Base-by-base conservation (phyloP, 164 flowering plant species). In the Sedum album region DNA sequence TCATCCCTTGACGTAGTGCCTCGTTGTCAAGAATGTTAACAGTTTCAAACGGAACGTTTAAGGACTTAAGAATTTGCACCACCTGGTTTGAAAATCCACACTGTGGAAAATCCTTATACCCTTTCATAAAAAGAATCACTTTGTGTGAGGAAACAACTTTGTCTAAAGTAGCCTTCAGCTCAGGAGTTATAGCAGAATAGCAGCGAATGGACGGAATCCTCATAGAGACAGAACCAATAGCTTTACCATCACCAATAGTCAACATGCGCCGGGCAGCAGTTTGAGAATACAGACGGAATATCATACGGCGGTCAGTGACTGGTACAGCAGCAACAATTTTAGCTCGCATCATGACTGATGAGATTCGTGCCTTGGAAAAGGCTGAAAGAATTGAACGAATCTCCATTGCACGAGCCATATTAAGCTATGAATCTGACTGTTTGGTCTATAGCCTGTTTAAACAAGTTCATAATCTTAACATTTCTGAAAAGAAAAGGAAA, bases 21-120 rank as follows among this genome's bases (percentile, higher is more conserved):
- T 91, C 96, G 70, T 91, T 91, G 71, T 91, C 95, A 0, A 94
- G n/a, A n/a, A n/a, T n/a, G n/a, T n/a, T n/a, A n/a, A n/a, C n/a
- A n/a, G n/a, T n/a, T n/a, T n/a, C n/a, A n/a, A n/a, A n/a, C n/a
- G n/a, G n/a, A n/a, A n/a, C n/a, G n/a, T n/a, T n/a, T n/a, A n/a
- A n/a, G n/a, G 95, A 82, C 70, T 78, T 89, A 75, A 94, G 64
- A 66, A 94, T 91, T 76, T 87, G 91, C 60, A 91, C 97, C 71
- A 86, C 87, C 31, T 93, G 88, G 80, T 91, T 82, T 38, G 97
- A 91, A 69, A 94, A 94, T 62, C 97, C 97, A 77, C 98, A 93
- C 62, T 87, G 91, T 4, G 98, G 98, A 68, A 88, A 88, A 0
- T 93, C 98, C 80, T 80, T 88, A 18, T 85, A 87, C 46, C 98